These are phyloP conservation scores for Postia placenta DNA, from an alignment of 768 basidiomycete species.

Conservation along the genomic window DNA sequence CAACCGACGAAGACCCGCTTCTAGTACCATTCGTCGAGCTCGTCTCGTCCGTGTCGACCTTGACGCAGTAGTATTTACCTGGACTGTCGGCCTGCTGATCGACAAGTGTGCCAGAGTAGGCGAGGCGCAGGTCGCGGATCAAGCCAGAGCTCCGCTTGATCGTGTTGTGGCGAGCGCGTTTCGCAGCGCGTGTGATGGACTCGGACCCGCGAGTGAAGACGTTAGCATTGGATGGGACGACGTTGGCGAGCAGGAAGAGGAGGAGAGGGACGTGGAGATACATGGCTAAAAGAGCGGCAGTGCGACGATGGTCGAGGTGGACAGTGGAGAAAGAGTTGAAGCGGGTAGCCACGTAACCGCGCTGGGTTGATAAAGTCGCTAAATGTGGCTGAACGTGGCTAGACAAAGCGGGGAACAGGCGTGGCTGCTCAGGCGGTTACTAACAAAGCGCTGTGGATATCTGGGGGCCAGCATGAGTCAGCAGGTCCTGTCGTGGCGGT, in stretches of 20 bases:
- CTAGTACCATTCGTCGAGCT: not conserved
- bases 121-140: conserved; percentile 63
- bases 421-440: too few species aligned
- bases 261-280: conserved; percentile 21
- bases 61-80: conserved; percentile 17
- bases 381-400: not conserved
- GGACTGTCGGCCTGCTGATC: conserved; percentile 9
- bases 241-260: conserved; percentile 26
- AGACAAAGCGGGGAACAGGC: conserved; percentile 5
- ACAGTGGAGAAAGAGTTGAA: not conserved
- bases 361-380: not conserved
- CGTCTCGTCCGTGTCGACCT: not conserved
- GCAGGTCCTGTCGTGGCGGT: too few species aligned
- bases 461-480: too few species aligned
- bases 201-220: conserved; percentile 21
- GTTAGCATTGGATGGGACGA: conserved; percentile 22
- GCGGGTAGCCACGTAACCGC: not conserved
- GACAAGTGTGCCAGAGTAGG: conserved; percentile 49
- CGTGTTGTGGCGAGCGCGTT: conserved; percentile 48
- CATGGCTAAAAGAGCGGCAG: conserved; percentile 14
- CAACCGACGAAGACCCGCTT: not conserved
- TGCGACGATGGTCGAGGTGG: not conserved
- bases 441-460: too few species aligned
- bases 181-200: conserved; percentile 37
- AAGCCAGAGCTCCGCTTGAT: conserved; percentile 53